phyloP scores from a whole-genome alignment of 805 yeast genomes.

The Saccharomycopsis babjevae region DNA sequence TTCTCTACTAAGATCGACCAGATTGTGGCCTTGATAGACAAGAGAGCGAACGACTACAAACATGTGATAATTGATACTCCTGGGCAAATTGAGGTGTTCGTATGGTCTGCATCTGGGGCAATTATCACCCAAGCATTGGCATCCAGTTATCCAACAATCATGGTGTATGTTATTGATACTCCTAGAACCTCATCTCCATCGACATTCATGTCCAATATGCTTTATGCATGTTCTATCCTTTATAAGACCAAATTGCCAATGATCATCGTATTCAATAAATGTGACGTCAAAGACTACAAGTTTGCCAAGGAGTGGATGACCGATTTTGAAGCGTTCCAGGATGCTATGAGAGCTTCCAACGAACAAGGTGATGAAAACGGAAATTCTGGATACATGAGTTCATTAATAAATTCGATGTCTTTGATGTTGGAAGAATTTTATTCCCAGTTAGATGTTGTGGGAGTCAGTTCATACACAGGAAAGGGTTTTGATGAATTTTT shows the following conservation, averaged over 20 bases:
- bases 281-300: slow-evolving; percentile 75
- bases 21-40: slow-evolving; percentile 76
- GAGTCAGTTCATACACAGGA: slow-evolving; percentile 91
- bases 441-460: slow-evolving; percentile 81
- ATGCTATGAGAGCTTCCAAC: slow-evolving; percentile 57
- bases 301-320: slow-evolving; percentile 97
- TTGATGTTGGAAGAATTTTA: slow-evolving; percentile 94
- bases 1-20: slow-evolving; percentile 95
- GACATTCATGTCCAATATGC: slow-evolving; percentile 96
- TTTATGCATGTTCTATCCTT: slow-evolving; percentile 92
- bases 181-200: slow-evolving; percentile 92
- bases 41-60: slow-evolving; percentile 43
- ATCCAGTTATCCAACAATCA: slow-evolving; percentile 86
- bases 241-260: slow-evolving; percentile 95
- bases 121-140: slow-evolving; percentile 96
- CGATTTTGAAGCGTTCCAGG: slow-evolving; percentile 87
- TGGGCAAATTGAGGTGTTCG: slow-evolving; percentile 97
- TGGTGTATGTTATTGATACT: slow-evolving; percentile 93
- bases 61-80: slow-evolving; percentile 93
- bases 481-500: slow-evolving; percentile 88
- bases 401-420: slow-evolving; percentile 89
- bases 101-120: slow-evolving; percentile 97
- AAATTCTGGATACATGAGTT: slow-evolving; percentile 86
- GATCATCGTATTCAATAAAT: slow-evolving; percentile 92
- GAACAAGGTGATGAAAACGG: slow-evolving; percentile 54